Percentiles rank a stretch among this genome's conserved stretches.
Evolutionary conservation across 345 rosid species (phyloP).

Genomic region (Punica granatum): DNA sequence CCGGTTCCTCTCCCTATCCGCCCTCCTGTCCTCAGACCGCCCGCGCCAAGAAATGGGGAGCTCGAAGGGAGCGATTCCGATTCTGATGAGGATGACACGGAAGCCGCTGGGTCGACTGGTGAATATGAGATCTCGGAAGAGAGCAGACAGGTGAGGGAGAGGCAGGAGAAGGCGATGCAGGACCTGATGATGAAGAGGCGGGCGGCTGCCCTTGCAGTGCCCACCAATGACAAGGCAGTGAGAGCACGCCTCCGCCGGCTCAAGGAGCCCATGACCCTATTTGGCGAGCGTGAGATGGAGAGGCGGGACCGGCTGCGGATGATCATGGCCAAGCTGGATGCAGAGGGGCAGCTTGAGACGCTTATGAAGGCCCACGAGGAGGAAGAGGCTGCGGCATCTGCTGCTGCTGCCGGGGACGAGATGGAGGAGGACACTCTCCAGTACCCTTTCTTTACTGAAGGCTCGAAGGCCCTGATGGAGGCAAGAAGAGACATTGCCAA

Average conservation of each 20-base stretch:
- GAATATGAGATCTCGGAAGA: slow-evolving; percentile 62
- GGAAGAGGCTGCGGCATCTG: slow-evolving; percentile 52
- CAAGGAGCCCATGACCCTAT: slow-evolving; percentile 86
- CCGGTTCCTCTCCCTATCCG: slow-evolving; percentile 42
- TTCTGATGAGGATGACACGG: slow-evolving; percentile 43
- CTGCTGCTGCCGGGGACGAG: slow-evolving; percentile 40
- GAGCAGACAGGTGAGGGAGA: slow-evolving; percentile 59
- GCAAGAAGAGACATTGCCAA: slow-evolving; percentile 75
- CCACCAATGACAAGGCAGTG: slow-evolving; percentile 91
- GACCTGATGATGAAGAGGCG: slow-evolving; percentile 78
- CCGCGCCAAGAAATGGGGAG: slow-evolving; percentile 54
- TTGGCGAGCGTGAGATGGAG: slow-evolving; percentile 97
- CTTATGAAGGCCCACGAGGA: slow-evolving; percentile 85
- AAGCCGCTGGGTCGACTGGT: slow-evolving; percentile 16
- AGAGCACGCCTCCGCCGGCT: slow-evolving; percentile 82
- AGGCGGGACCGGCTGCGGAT: slow-evolving; percentile 79
- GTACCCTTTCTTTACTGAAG: slow-evolving; percentile 85
- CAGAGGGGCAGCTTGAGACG: slow-evolving; percentile 76
- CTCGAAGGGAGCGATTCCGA: slow-evolving; percentile 43
- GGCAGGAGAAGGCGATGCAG: slow-evolving; percentile 86
- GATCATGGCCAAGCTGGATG: slow-evolving; percentile 83
- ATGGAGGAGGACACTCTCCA: slow-evolving; percentile 52
- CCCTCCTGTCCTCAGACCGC: slow-evolving; percentile 43
- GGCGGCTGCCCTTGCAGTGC: slow-evolving; percentile 91
- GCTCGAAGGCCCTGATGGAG: slow-evolving; percentile 58